phyloP scores from a whole-genome alignment of 1,139 yeast genomes.

The Saccharomyces hybrid region DNA sequence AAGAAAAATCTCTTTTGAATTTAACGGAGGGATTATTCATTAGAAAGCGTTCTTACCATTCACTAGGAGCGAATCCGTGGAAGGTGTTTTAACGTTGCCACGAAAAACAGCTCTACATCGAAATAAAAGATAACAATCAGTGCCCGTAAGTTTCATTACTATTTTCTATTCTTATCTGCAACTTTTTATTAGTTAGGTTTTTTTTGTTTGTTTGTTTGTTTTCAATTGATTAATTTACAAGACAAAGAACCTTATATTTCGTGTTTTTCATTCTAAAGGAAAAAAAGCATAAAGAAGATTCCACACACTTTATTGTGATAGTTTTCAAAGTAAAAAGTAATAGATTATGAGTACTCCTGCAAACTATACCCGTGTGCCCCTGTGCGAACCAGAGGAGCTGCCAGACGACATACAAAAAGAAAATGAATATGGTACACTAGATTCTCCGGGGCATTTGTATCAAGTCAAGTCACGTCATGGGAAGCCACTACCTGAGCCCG shows the following conservation, averaged over 20 bases:
- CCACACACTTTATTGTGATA: background rate
- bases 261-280: background rate
- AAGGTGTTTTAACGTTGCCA: background rate
- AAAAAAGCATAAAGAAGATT: background rate
- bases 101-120: background rate
- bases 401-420: conserved; percentile 50
- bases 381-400: conserved; percentile 30
- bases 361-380: conserved; percentile 25
- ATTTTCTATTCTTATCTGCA: background rate
- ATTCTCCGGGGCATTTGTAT: conserved; percentile 53
- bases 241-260: background rate
- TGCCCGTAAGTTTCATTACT: background rate
- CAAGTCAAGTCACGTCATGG: conserved; percentile 43
- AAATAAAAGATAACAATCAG: background rate
- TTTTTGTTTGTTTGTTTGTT: background rate
- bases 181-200: background rate
- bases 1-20: background rate
- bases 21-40: background rate
- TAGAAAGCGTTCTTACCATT: background rate
- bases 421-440: conserved; percentile 56
- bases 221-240: background rate
- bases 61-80: background rate
- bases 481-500: conserved; percentile 49
- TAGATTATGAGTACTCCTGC: conserved; percentile 2
- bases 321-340: background rate